Base-by-base conservation (phyloP, 1,284 basidiomycete genomes). In the Apiotrichum mycotoxinovorans region DNA sequence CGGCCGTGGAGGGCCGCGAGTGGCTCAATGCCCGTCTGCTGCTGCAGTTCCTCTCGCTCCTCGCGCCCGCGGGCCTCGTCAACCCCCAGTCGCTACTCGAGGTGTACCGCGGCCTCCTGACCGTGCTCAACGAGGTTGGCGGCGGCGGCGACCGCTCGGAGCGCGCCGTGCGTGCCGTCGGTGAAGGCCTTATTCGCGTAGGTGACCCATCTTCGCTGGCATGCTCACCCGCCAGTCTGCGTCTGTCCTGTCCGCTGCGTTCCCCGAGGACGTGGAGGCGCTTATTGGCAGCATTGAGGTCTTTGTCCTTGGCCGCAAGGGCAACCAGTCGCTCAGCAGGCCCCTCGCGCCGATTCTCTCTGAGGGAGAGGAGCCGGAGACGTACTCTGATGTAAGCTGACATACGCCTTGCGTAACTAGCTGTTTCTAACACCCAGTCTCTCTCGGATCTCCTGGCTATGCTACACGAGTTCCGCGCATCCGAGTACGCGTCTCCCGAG, bases 1-100 rank as follows among this genome's bases (percentile, higher is more conserved):
- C 83, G 2, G 89, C 86, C 71, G 80, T 95, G 30, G 91, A 94
- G 76, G 88, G 87, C 63, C 79, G 91, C 23, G 84, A 88, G 57
- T 96, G 92, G 93, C 82, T 90, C 67, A 88, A 92, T 64, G 87
- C 88, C 38, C 83, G 92, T 55, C 81, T 92, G 66, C 88, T 86
- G 90, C 86, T 94, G 22, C 88, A 91, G 66, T 89, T 96, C 73
- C 94, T 96, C 68, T 87, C 91, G 0, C 88, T 92, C 67, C 77
- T 95, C 42, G 86, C 89, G 30, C 81, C 87, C 33, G 83, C 89
- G 14, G 82, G 84, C 50, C 79, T 95, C 1, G 82, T 96, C 50
- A 84, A 87, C 3, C 75, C 85, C 0, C 81, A 85, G 17, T 92
- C 91, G 4, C 82, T 96, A 79, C 80, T 87, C 45, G 81, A 84